Evolutionary conservation across 2,329 filamentous ascomycete species (phyloP), one percentile per base, ranked within the genome.

Genomic region (Aspergillus neoniger): DNA sequence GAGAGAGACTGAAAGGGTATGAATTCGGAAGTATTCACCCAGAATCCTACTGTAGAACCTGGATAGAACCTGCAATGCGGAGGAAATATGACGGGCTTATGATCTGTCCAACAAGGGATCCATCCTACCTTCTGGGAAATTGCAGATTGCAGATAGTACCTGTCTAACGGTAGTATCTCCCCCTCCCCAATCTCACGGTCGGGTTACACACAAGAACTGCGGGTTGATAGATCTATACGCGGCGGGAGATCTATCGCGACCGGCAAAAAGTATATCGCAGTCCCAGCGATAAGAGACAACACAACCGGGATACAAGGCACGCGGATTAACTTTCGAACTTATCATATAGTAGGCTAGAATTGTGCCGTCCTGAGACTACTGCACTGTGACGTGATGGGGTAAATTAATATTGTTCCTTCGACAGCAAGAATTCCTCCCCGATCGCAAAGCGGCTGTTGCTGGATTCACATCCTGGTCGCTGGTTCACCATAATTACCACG

Each of bases 41-140:
- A 48, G 5, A 48, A 15, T 48, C 21, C 15, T 25, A 30, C 23
- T 25, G 23, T 30, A 32, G 30, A 12, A 32, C 12, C 30, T 12
- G 32, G 12, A 36, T 36, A 14, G 32, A 36, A 36, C 25, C n/a
- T 30, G 47, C n/a, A 30, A 21, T 30, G 47, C 47, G 47, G 47
- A 50, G 47, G 47, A 50, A 49, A 32, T 17, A 50, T 50, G 47
- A 50, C 25, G 47, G 47, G 15, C 47, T 50, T 30, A 28, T 50
- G 47, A 50, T 30, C 47, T 32, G 25, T 50, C 47, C 47, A 50
- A 50, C 47, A 30, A 30, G 47, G 25, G 47, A 10, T 28, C 25
- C 15, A 17, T 25, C 10, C 32, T 36, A 36, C 32, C 3, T 36
- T 36, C 32, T 8, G n/a, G 47, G 25, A 28, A 49, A 12, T n/a